Base-by-base conservation (phyloP, 2,329 filamentous ascomycete genomes). In the Aspergillus quadricinctus region DNA sequence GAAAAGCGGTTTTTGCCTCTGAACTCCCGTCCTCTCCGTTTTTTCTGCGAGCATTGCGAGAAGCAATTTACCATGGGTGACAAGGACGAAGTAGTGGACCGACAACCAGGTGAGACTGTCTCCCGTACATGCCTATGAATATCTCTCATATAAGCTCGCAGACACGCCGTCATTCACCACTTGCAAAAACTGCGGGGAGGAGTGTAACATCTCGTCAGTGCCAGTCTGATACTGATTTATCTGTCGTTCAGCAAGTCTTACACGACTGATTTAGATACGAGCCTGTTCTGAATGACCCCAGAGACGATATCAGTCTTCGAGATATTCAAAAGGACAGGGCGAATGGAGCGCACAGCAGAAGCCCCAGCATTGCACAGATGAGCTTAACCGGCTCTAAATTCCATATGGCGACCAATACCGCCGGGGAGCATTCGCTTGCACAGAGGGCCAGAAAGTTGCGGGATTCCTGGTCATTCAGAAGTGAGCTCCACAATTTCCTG, bases 391-490 rank as follows among this genome's bases (percentile, higher is more conserved):
- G 55, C 1, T 58, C 61, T 1, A 64, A 64, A 46, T 57, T 58
- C 21, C 55, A 61, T 7, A 48, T 53, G 7, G 54, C 56, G 2
- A 54, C 49, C 19, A 52, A 55, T 2, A 27, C 46, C 6, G 50
- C 31, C 23, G 49, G 48, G 2, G 66, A 69, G n/a, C 62, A 62
- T 14, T 63, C 61, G 0, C 49, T 67, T 4, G 57, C 57, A 8
- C 62, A 56, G 48, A 68, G 53, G 45, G 64, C 65, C 6, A 61
- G 59, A 35, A 66, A 61, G 46, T 19, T 69, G 17, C 60, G 68
- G n/a, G 64, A 69, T 57, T 64, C 64, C 5, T 70, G 62, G 65
- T 66, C 65, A 3, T 55, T 63, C 8, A 62, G 64, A 52, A 70
- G 68, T 70, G 60, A 21, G 61, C 21, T 31, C 7, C 21, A 29